These are phyloP conservation scores for Centella asiatica DNA, from an alignment of 129 eudicot species.

Conservation along the genomic window DNA sequence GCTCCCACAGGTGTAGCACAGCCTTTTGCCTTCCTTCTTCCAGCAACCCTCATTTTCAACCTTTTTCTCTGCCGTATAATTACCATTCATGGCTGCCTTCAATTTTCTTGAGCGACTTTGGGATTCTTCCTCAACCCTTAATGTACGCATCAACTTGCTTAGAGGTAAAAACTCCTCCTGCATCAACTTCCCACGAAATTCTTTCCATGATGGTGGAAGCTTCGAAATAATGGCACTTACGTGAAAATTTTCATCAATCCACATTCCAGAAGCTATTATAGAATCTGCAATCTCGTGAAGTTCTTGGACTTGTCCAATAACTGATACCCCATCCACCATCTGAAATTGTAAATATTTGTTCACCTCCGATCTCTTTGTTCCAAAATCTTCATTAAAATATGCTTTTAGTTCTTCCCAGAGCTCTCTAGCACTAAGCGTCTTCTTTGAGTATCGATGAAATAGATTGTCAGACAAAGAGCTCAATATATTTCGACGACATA, in stretches of 20 bases:
- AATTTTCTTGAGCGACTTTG: conserved; percentile 24
- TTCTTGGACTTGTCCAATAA: conserved; percentile 63
- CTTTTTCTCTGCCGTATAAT: background rate
- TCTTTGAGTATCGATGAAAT: conserved; percentile 44
- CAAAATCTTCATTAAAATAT: conserved; percentile 45
- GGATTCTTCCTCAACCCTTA: conserved; percentile 56
- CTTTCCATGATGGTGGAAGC: conserved; percentile 94
- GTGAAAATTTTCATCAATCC: conserved; percentile 67
- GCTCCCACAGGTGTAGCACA: conserved; percentile 47
- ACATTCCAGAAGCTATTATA: conserved; percentile 43
- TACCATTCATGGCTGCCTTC: conserved; percentile 10
- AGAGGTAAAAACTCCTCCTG: conserved; percentile 42
- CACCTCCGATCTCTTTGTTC: conserved; percentile 49
- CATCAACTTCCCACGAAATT: conserved; percentile 43
- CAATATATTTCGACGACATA: conserved; percentile 65
- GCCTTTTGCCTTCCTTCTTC: conserved; percentile 26
- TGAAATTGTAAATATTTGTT: conserved; percentile 67
- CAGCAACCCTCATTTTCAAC: conserved; percentile 11
- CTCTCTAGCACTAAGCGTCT: conserved; percentile 38
- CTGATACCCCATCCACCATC: conserved; percentile 73
- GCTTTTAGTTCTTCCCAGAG: conserved; percentile 65
- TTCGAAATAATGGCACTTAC: conserved; percentile 58
- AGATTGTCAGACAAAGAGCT: conserved; percentile 60
- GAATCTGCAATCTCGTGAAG: conserved; percentile 54
- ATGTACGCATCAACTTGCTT: conserved; percentile 46